Base-by-base conservation (phyloP, 495 filamentous ascomycete genomes). In the Jackrogersella multiformis region DNA sequence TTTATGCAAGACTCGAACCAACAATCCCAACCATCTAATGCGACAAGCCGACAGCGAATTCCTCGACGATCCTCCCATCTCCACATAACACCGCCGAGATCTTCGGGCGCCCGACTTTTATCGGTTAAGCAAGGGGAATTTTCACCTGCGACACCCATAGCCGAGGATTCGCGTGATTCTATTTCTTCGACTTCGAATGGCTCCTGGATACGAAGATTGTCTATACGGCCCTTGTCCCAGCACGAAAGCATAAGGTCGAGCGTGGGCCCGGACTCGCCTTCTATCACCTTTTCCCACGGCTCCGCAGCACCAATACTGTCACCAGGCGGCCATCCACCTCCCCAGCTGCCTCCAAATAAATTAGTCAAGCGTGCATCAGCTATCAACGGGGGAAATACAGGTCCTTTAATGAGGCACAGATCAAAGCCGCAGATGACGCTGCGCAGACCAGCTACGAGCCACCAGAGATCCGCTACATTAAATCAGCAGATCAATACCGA, bases 351-450 rank as follows among this genome's bases (percentile, higher is more conserved):
- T 36, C 88, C 90, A 13, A 97, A 97, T 77, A 97, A 96, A 78
- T 80, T 97, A 21, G 89, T 97, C 28, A 98, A 97, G 79, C 88
- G 94, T 56, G 82, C 87, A 42, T 82, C 87, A 10, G 91, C 93
- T 15, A 65, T 72, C 16, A 74, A 75, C 42, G 82, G 88, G 30
- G 82, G 84, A 60, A 80, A 73, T 74, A 77, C 79, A 61, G 74
- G 64, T 38, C 56, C 53, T 55, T 64, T 73, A 48, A 64, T 72
- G 54, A 75, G 77, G 58, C 76, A 76, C 56, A 70, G 78, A 44
- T 85, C 86, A 3, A 84, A 71, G 42, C 80, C 87, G 15, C 82
- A 86, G 64, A 73, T 87, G 54, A 85, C 84, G 4, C 79, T 93
- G 48, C 85, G 90, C 56, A 82, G 92, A 72, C 93, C 93, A 18